These are phyloP conservation scores for Clavispora carvajalis DNA, from an alignment of 805 yeast genomes.

Conservation along the genomic window DNA sequence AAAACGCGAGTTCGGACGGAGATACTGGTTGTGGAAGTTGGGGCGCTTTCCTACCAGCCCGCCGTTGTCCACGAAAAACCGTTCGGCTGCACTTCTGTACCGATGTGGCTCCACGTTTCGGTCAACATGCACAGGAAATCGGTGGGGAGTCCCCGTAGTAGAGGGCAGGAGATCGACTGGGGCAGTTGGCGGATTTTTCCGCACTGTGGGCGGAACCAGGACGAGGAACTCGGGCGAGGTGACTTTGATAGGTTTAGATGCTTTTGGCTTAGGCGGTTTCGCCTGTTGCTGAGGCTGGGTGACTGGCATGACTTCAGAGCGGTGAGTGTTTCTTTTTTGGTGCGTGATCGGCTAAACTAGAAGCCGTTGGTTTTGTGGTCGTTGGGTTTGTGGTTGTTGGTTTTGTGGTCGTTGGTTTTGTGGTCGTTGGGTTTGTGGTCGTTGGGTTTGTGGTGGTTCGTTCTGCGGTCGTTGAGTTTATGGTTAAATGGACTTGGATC, in stretches of 20 bases:
- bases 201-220: neutral
- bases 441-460: no score
- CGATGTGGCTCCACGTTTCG: slow-evolving; percentile 1
- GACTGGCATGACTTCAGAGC: slow-evolving; percentile 4
- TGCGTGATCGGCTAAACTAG: no score
- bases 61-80: slow-evolving; percentile 6
- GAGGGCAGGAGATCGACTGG: neutral
- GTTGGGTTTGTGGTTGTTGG: neutral
- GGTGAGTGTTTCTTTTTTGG: no score
- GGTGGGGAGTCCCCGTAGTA: neutral
- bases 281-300: slow-evolving; percentile 1
- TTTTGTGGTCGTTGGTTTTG: no score
- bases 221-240: neutral
- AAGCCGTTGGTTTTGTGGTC: neutral
- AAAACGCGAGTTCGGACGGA: slow-evolving; percentile 59
- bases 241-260: neutral
- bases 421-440: no score
- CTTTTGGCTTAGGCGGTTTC: neutral
- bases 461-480: no score
- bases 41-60: slow-evolving; percentile 12
- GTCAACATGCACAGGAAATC: slow-evolving; percentile 1
- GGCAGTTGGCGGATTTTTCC: neutral
- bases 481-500: no score
- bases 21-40: slow-evolving; percentile 35
- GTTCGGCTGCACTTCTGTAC: slow-evolving; percentile 6